Evolutionary conservation across 139 green algal genomes (phyloP).

Genomic region (Diplosphaera chodatii): DNA sequence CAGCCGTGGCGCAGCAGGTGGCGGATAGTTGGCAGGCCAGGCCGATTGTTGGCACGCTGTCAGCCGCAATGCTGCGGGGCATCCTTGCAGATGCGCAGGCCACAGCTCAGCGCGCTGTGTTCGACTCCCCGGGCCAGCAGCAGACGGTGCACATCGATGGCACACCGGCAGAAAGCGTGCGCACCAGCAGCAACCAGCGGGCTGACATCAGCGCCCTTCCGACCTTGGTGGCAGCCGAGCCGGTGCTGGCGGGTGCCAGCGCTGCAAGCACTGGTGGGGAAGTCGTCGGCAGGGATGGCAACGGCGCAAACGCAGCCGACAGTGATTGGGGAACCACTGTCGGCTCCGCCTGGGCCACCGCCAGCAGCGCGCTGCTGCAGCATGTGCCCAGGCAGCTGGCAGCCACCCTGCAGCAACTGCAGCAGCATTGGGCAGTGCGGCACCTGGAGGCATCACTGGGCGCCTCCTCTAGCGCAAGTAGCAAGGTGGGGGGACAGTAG

Average conservation of each 20-base stretch:
- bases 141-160: background rate
- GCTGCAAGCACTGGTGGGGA: no score
- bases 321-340: no score
- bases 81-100: background rate
- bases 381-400: background rate
- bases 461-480: no score
- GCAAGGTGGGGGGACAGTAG: no score
- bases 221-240: no score
- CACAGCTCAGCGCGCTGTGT: background rate
- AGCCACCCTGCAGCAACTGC: background rate
- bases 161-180: background rate
- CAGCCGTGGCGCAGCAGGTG: background rate
- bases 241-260: no score
- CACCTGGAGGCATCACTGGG: background rate
- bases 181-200: background rate
- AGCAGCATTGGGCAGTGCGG: background rate
- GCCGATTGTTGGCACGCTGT: background rate
- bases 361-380: background rate
- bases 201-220: no score
- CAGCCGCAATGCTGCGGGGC: background rate
- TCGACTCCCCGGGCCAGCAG: background rate
- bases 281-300: no score
- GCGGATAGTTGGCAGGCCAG: background rate
- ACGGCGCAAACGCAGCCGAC: no score
- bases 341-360: background rate